These are phyloP conservation scores for Sclerotinia trifoliorum DNA, from an alignment of 2,329 filamentous ascomycete species.

Conservation along the genomic window DNA sequence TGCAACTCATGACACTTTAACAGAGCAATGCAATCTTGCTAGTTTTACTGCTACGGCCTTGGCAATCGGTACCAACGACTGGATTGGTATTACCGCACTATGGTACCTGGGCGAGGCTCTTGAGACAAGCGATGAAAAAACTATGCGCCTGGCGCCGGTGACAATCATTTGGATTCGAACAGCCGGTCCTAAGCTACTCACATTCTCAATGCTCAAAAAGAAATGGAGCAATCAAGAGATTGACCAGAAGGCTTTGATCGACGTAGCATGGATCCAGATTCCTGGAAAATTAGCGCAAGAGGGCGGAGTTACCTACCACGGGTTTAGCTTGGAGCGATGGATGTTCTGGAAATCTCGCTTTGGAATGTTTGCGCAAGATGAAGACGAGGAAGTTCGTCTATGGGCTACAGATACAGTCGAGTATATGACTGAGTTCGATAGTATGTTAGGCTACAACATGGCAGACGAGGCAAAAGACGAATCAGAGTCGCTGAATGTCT, in stretches of 20 bases:
- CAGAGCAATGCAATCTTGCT: background rate
- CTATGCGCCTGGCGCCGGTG: background rate
- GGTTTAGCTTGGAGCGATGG: background rate
- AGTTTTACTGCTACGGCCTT: background rate
- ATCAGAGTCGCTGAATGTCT: background rate
- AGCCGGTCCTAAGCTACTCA: background rate
- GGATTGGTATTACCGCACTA: background rate
- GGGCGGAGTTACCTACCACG: background rate
- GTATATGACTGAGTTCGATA: background rate
- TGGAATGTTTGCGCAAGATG: background rate
- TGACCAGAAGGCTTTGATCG: background rate
- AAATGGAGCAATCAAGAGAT: background rate
- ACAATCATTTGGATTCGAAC: slow-evolving; percentile 2
- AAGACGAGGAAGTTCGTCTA: background rate
- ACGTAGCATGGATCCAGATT: background rate
- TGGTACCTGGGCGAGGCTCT: background rate
- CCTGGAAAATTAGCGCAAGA: background rate
- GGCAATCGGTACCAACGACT: background rate
- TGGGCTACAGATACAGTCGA: background rate
- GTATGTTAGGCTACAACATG: background rate
- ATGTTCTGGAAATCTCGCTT: background rate
- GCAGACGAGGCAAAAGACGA: background rate
- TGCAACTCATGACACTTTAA: background rate
- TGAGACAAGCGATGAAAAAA: background rate
- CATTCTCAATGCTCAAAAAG: background rate